phyloP scores from a whole-genome alignment of 257 asterid species.

The Plantago major region DNA sequence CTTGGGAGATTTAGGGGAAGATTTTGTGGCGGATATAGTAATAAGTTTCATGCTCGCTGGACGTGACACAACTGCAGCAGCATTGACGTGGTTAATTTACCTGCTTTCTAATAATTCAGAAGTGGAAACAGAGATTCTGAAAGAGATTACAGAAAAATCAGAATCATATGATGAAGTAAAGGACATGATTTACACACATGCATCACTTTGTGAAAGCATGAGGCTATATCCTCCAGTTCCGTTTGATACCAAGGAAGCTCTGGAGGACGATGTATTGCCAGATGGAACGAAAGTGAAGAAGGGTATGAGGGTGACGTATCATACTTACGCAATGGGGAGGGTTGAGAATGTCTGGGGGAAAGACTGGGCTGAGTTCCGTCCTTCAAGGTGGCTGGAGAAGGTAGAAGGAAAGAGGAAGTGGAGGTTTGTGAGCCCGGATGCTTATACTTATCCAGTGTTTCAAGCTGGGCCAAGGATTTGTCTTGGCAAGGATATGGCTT shows the following conservation, averaged over 20 bases:
- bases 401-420: not conserved
- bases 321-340: constrained; percentile 13
- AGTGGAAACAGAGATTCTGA: not conserved
- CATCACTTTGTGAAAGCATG: constrained; percentile 13
- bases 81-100: constrained; percentile 2
- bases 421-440: not conserved
- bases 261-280: not conserved
- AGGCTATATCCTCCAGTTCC: constrained; percentile 8
- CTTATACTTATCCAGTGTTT: constrained; percentile 9
- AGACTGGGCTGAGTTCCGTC: constrained; percentile 9
- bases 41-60: constrained; percentile 4
- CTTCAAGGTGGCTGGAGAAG: not conserved
- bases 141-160: constrained; percentile 1
- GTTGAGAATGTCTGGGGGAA: constrained; percentile 9
- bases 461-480: constrained; percentile 11
- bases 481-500: constrained; percentile 10
- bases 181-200: constrained; percentile 6
- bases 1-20: not conserved
- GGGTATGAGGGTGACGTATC: not conserved
- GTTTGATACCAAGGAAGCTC: not conserved
- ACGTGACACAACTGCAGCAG: not conserved
- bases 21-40: not conserved
- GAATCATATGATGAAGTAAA: not conserved
- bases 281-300: not conserved
- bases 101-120: not conserved